Conservation (phyloP, 2,329 filamentous ascomycete species). For the Byssothecium circinans region DNA sequence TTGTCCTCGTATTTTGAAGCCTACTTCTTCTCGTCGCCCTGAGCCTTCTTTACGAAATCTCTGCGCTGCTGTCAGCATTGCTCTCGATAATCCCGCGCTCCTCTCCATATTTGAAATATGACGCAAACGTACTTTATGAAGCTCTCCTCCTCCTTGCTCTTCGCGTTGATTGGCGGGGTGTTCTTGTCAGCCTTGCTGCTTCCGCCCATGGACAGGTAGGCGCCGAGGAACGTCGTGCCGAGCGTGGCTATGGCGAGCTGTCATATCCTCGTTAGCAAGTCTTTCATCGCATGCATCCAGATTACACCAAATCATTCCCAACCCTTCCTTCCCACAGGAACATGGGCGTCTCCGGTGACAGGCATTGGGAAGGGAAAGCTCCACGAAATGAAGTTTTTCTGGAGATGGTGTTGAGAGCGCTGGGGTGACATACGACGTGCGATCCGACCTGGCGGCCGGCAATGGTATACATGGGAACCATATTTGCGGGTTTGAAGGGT, state of each 20-base stretch:
- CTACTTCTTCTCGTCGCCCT: constrained; percentile 31
- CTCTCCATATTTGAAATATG: neutral
- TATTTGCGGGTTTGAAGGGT: constrained; percentile 37
- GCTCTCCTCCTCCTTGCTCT: constrained; percentile 68
- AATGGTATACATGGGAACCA: constrained; percentile 57
- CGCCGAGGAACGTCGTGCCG: constrained; percentile 36
- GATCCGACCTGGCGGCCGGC: constrained; percentile 57
- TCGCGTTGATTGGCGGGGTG: constrained; percentile 63
- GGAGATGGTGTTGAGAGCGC: neutral
- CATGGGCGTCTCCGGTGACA: neutral
- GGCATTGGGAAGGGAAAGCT: neutral
- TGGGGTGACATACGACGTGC: constrained; percentile 51
- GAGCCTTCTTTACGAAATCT: constrained; percentile 44
- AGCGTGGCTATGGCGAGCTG: constrained; percentile 64
- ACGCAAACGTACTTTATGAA: constrained; percentile 63
- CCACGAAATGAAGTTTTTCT: neutral
- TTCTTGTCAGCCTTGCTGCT: constrained; percentile 45
- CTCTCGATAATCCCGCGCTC: neutral
- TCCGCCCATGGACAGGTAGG: constrained; percentile 42
- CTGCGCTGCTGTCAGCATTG: constrained; percentile 23
- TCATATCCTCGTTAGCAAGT: constrained; percentile 6
- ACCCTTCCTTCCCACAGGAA: too few species aligned
- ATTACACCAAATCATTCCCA: constrained; percentile 2
- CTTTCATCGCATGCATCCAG: constrained; percentile 8
- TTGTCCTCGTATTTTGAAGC: neutral